Base-by-base conservation (phyloP, 2,329 filamentous ascomycete genomes). In the Thielaviopsis ethacetica region DNA sequence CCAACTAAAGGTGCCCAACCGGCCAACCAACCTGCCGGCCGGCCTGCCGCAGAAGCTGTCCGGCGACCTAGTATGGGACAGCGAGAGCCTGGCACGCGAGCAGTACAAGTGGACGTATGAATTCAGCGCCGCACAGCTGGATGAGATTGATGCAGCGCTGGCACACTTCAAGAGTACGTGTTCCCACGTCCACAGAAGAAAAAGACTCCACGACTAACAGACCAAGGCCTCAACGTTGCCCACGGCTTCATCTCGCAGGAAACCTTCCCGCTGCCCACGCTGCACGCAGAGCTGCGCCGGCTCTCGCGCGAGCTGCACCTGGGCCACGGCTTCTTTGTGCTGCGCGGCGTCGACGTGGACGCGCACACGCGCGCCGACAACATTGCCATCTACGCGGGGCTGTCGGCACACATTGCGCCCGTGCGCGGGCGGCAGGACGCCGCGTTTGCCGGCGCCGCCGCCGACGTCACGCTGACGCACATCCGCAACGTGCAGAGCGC, bases 281-380 rank as follows among this genome's bases (percentile, higher is more conserved):
- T 82, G 0, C 74, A 76, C 58, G 57, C 66, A 1, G 71, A 70
- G n/a, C 72, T 83, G 10, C 72, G 75, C 7, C 65, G 67, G 0
- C 66, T 80, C n/a, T 57, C 55, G 0, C 64, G 70, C 10, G 78
- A 82, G 60, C 66, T 84, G 1, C 79, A 83, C 65, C 67, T 71
- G 27, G 80, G 81, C 1, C 75, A 76, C 55, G 82, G 82, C 1
- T 83, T 85, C 70, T 78, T 78, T 54, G 79, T 83, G 1, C 66
- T 85, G 17, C 76, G 80, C 2, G 82, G 82, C 5, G 65, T 85
- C 0, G 73, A 74, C 1, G 75, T 81, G 0, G 71, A 75, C 10
- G 69, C 71, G 3, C 75, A 83, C 65, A 72, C 71, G 0, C 73
- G 75, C 19, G 76, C 82, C 62, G 79, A 84, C 1, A 82, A 80